Evolutionary conservation across 2,329 filamentous ascomycete genomes (phyloP), one percentile per base, ranked within the genome.

Genomic region (Ascochyta fabae): DNA sequence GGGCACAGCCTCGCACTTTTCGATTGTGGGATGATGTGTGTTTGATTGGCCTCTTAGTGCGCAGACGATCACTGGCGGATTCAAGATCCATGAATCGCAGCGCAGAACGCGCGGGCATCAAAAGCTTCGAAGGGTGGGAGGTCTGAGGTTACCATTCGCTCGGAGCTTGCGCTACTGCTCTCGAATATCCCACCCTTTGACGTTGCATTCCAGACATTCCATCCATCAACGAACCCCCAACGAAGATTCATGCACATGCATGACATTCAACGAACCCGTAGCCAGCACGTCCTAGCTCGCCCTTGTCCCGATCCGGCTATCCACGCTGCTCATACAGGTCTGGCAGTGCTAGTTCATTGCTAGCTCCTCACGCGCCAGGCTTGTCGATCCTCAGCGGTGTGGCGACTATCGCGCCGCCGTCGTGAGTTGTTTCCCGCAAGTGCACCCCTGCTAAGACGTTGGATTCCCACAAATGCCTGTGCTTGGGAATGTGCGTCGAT

Each of bases 311-410:
- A 42, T 56, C 12, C 15, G 43, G 53, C 42, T 15, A 24, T 42
- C 10, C 47, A 42, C 19, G 19, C 36, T 26, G 38, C 42, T 51
- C 31, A 19, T 43, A 50, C 42, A 55, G 42, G 46, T 31, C 26
- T 46, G 29, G 16, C 31, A 46, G 44, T 33, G 15, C 35, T 40
- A 40, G 34, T n/a, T 5, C 33, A 27, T 9, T 29, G 31, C 22
- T 56, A 45, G 46, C 19, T 45, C 10, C 16, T 50, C 47, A 55
- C 34, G 53, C 50, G 53, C 24, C 19, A 40, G 24, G 13, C 12
- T 31, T 48, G 43, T 52, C 53, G 48, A 56, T 56, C 48, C 43
- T 12, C 43, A 52, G 53, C 53, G 53, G 53, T 56, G 53, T 56
- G 53, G 53, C 53, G 53, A 56, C 43, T 56, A 56, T 56, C 53